phyloP scores from a whole-genome alignment of 2,329 filamentous ascomycete genomes.

The Monosporascus sp. region DNA sequence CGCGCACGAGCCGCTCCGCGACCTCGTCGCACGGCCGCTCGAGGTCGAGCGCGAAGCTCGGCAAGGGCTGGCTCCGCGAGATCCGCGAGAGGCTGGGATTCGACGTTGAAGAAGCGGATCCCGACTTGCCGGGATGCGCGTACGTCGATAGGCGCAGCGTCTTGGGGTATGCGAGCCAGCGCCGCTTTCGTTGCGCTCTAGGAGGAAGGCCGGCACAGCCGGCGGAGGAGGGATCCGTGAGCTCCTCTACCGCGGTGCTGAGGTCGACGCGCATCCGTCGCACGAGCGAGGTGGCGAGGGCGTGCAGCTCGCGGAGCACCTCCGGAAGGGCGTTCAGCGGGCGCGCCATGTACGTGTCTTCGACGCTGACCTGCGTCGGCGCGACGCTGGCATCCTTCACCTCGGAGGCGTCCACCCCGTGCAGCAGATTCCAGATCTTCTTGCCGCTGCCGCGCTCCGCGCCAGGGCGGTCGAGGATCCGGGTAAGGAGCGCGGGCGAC shows the following conservation, averaged over 20 bases:
- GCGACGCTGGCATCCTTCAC: conserved; percentile 67
- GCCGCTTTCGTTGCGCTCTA: conserved; percentile 4
- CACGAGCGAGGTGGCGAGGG: conserved; percentile 65
- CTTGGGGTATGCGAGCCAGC: conserved; percentile 75
- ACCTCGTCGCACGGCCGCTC: conserved; percentile 52
- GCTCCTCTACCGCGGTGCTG: conserved; percentile 41
- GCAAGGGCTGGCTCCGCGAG: conserved; percentile 70
- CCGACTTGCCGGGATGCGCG: conserved; percentile 35
- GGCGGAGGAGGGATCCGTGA: background rate
- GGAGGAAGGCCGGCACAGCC: no score
- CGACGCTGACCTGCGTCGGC: conserved; percentile 87
- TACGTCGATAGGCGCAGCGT: conserved; percentile 78
- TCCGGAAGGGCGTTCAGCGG: conserved; percentile 60
- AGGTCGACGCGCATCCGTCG: conserved; percentile 76
- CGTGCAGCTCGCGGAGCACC: conserved; percentile 63
- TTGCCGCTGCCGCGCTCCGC: conserved; percentile 65
- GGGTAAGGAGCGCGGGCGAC: conserved; percentile 59
- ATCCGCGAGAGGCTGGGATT: conserved; percentile 53
- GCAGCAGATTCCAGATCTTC: conserved; percentile 71
- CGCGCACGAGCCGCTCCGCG: conserved; percentile 63
- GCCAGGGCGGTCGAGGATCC: conserved; percentile 64
- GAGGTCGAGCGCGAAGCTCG: conserved; percentile 66
- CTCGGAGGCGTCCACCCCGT: conserved; percentile 72
- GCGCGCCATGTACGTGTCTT: conserved; percentile 75
- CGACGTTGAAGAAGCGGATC: conserved; percentile 41